A percentile compares a stretch with the other conserved stretches of the same genome.
phyloP scores from a whole-genome alignment of 495 filamentous ascomycete species.

The Penicillium nucicola region DNA sequence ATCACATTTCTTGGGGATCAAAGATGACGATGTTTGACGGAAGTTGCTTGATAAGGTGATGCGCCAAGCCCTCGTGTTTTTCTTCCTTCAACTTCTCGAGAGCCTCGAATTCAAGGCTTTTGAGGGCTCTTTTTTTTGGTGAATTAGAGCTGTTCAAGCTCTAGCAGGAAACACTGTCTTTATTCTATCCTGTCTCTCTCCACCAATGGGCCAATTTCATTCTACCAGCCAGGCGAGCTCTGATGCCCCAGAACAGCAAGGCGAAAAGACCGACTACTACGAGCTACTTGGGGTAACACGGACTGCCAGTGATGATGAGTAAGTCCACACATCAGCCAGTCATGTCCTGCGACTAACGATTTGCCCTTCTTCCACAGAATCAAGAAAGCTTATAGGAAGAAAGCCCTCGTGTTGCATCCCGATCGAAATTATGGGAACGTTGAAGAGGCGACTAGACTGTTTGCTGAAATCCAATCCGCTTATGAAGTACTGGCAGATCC shows the following conservation, averaged over 20 bases:
- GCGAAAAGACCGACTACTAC: constrained; percentile 82
- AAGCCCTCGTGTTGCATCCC: constrained; percentile 90
- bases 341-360: constrained; percentile 1
- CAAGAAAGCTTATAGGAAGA: constrained; percentile 86
- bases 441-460: constrained; percentile 76
- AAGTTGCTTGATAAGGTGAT: too few species aligned
- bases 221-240: constrained; percentile 50
- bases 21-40: neutral
- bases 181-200: neutral
- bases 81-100: too few species aligned
- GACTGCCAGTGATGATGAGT: constrained; percentile 81
- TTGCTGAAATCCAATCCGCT: constrained; percentile 88
- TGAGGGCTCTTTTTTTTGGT: too few species aligned
- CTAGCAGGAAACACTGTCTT: too few species aligned
- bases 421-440: constrained; percentile 90
- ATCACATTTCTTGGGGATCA: neutral
- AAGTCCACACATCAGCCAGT: constrained; percentile 26
- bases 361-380: constrained; percentile 53
- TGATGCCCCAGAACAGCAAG: constrained; percentile 14
- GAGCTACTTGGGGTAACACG: constrained; percentile 74
- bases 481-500: constrained; percentile 94
- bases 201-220: constrained; percentile 76
- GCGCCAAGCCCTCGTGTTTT: too few species aligned
- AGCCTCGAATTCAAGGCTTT: too few species aligned
- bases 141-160: too few species aligned